Evolutionary conservation across 2,329 filamentous ascomycete species (phyloP), one percentile per base, ranked within the genome.

Genomic region (Epichloe uncinata): DNA sequence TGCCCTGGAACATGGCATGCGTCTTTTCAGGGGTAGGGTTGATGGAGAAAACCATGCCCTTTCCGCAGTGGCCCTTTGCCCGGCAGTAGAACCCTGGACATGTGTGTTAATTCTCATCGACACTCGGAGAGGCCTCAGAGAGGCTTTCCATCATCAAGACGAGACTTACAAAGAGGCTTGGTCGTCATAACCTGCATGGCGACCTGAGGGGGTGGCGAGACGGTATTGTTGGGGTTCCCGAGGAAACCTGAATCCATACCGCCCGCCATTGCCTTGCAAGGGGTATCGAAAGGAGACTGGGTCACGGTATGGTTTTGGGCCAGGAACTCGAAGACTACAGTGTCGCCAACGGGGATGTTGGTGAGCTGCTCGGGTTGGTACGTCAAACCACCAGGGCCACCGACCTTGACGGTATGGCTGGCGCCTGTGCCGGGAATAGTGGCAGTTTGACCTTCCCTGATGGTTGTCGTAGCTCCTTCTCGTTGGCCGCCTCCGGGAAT

Each of bases 11-110:
- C 57, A 73, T 69, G 54, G 78, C 77, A 61, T 86, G 83, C 16
- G 81, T 81, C 75, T 87, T 87, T 50, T 77, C 76, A 45, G 74
- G 72, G 16, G 77, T 79, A 18, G 85, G 83, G 74, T 90, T 90
- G 72, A 90, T 81, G 64, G 82, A 84, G 67, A 89, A 85, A 56
- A 79, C 75, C 85, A 89, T 90, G 59, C 85, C 85, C 66, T 78
- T 74, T 46, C 83, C 82, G 64, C 85, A 89, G 72, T 89, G 85
- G 53, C 68, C 70, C 37, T 60, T 69, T 62, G 87, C 83, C 54
- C 70, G 74, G 75, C 84, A 88, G 75, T 82, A 88, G 73, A 87
- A 87, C 85, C 82, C 81, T 85, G 9, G 13, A 43, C 8, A 7
- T 12, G 16, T 15, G 16, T 7, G 56, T 48, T 51, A 52, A 9